phyloP scores from a whole-genome alignment of 371 early-diverging fungal species.

The Mucor indicus region DNA sequence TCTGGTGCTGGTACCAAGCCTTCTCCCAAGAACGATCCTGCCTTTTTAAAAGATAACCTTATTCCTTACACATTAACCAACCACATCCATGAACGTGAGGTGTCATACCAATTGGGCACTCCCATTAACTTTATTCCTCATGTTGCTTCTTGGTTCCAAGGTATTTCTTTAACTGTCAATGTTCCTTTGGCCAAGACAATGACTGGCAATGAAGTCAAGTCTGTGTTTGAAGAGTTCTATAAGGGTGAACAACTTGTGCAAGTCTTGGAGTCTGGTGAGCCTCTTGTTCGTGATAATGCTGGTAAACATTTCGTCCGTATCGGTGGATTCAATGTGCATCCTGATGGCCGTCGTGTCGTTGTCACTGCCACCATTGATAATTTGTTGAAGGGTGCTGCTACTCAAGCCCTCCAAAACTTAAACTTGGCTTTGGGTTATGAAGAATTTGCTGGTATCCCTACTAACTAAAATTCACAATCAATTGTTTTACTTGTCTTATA shows the following conservation, averaged over 20 bases:
- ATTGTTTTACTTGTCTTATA: no score
- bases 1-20: constrained; percentile 97
- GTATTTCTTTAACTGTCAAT: constrained; percentile 86
- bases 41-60: constrained; percentile 80
- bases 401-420: constrained; percentile 92
- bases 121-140: constrained; percentile 82
- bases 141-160: constrained; percentile 91
- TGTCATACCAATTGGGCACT: constrained; percentile 73
- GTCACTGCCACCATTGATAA: constrained; percentile 95
- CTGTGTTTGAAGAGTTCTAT: constrained; percentile 72
- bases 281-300: constrained; percentile 85
- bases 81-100: constrained; percentile 96
- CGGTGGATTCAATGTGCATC: constrained; percentile 89
- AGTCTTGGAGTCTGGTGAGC: constrained; percentile 68
- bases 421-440: constrained; percentile 75
- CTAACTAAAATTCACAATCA: neutral
- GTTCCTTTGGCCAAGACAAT: constrained; percentile 76
- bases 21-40: constrained; percentile 89
- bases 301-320: constrained; percentile 84
- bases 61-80: constrained; percentile 89
- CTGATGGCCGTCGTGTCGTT: constrained; percentile 79
- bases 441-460: constrained; percentile 83
- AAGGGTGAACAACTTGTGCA: constrained; percentile 76
- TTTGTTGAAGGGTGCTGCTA: constrained; percentile 94
- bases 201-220: constrained; percentile 62